Base-by-base conservation (phyloP, 1,284 basidiomycete species). In the Melampsora americana region DNA sequence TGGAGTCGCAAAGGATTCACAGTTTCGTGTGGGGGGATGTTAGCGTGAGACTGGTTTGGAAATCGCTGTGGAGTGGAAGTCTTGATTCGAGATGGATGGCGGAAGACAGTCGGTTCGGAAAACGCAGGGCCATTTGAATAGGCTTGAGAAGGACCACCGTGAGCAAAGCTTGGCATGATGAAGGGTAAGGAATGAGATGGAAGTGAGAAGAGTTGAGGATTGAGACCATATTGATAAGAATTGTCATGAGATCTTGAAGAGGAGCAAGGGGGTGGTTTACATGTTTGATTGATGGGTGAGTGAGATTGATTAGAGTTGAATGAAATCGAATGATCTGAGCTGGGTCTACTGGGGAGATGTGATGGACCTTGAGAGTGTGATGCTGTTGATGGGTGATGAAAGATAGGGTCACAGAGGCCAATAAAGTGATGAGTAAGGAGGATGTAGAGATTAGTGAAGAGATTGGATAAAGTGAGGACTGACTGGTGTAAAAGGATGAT, bases 151-250 rank as follows among this genome's bases (percentile, higher is more conserved):
- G 50, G 50, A 53, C 50, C 50, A 53, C 50, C 50, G 18, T 53
- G 50, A 53, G 50, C 50, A 53, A 53, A 53, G 23, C 50, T 53
- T 18, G 50, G 50, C 50, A 53, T 53, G 16, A 53, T 16, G 50
- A 53, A 53, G 16, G 3, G 50, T 12, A 53, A 53, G 23, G 50
- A 53, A 12, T 53, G 50, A 23, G 50, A 53, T 53, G 50, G 50
- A 53, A 53, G 23, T 18, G 50, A 53, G 23, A 53, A 53, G 23
- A 53, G 18, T 18, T 53, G 50, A 53, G 50, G 50, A 53, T 53
- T 53, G 50, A 53, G 50, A 23, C 50, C 50, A 53, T 53, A 53
- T 20, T 53, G 18, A 53, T 53, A 53, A 53, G 50, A 23, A 12
- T 53, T 23, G 50, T 53, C 50, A 53, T 18, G 18, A 53, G 50